These are phyloP conservation scores for Fagopyrum homotropicum DNA, from an alignment of 148 eudicot species.

Conservation along the genomic window DNA sequence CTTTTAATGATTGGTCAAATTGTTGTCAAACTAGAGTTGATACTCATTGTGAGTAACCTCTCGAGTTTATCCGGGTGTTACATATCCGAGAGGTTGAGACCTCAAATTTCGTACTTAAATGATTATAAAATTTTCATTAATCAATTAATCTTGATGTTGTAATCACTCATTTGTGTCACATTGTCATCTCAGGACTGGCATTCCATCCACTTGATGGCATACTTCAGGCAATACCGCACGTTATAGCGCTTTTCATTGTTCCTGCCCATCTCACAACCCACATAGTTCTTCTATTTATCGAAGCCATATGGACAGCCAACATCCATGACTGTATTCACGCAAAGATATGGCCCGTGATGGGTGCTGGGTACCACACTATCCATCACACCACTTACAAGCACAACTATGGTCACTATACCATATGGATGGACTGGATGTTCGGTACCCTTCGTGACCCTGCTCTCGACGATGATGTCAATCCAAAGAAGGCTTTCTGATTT, in stretches of 20 bases:
- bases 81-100: too few species aligned
- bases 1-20: too few species aligned
- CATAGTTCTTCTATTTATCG: slow-evolving; percentile 53
- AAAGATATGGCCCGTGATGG: slow-evolving; percentile 91
- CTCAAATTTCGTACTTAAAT: too few species aligned
- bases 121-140: not conserved
- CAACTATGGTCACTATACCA: slow-evolving; percentile 84
- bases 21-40: too few species aligned
- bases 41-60: too few species aligned
- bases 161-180: not conserved
- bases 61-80: too few species aligned
- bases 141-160: not conserved
- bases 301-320: slow-evolving; percentile 83
- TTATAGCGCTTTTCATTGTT: slow-evolving; percentile 52
- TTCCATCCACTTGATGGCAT: slow-evolving; percentile 90
- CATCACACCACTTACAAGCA: slow-evolving; percentile 91
- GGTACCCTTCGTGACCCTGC: slow-evolving; percentile 72
- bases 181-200: slow-evolving; percentile 54
- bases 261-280: slow-evolving; percentile 66
- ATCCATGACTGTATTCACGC: slow-evolving; percentile 86
- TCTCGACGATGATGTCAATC: slow-evolving; percentile 30
- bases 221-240: slow-evolving; percentile 79
- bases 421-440: slow-evolving; percentile 95
- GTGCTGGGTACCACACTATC: slow-evolving; percentile 93
- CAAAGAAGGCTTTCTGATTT: slow-evolving; percentile 27